Conservation (phyloP, 768 basidiomycete genomes). For the Lentinula boryana region DNA sequence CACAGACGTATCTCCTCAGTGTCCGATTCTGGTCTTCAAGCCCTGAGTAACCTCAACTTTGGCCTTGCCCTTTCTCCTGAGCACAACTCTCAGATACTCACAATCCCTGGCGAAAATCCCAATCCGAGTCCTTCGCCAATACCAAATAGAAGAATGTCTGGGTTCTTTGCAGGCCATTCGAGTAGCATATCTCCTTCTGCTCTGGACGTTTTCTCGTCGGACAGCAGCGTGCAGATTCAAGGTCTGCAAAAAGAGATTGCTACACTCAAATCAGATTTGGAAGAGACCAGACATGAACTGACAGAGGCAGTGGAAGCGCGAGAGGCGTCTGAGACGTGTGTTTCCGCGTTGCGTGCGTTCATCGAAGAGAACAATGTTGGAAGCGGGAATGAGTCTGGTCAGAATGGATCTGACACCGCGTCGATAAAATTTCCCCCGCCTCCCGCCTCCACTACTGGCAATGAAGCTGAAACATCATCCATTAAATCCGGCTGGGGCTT, state of each 20-base stretch:
- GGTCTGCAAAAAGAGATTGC: conserved; percentile 55
- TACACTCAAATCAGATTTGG: conserved; percentile 51
- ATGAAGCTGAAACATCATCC: conserved; percentile 19
- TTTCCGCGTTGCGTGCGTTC: conserved; percentile 76
- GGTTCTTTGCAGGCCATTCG: conserved; percentile 41
- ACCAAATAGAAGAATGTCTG: conserved; percentile 38
- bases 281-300: conserved; percentile 61
- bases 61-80: conserved; percentile 8
- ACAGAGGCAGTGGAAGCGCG: conserved; percentile 76
- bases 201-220: conserved; percentile 22
- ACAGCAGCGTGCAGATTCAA: conserved; percentile 52
- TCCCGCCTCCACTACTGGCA: conserved; percentile 32
- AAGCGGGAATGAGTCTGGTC: conserved; percentile 12
- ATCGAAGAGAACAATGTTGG: conserved; percentile 73
- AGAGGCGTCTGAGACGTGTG: conserved; percentile 83
- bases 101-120: conserved; percentile 25
- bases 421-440: conserved; percentile 35
- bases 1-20: conserved; percentile 75
- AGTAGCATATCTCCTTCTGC: conserved; percentile 28
- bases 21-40: conserved; percentile 46
- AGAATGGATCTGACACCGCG: conserved; percentile 13
- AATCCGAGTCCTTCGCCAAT: conserved; percentile 15
- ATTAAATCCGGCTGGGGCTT: conserved; percentile 50
- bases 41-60: conserved; percentile 21
- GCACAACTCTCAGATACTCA: conserved; percentile 26